Conservation (phyloP, 495 filamentous ascomycete species). For the Penicillium crystallinum region DNA sequence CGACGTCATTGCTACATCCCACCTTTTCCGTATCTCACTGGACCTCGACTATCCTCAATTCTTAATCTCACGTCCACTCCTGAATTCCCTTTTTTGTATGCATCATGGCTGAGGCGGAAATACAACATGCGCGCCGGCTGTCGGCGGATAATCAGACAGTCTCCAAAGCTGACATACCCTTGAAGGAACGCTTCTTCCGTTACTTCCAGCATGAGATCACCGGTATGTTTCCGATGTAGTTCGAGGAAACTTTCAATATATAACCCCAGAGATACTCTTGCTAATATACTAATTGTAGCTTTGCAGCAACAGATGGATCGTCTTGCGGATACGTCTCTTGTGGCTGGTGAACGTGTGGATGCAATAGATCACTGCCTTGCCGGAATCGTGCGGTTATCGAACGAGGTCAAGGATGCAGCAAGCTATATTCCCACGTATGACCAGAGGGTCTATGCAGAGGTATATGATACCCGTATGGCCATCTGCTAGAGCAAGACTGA, state of each 20-base stretch:
- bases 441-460: conserved; percentile 67
- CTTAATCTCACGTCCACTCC: not conserved
- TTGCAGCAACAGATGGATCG: conserved; percentile 58
- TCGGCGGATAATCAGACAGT: conserved; percentile 41
- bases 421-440: conserved; percentile 71
- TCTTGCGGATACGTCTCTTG: conserved; percentile 45
- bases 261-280: not conserved
- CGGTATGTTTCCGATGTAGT: conserved; percentile 39
- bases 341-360: conserved; percentile 55
- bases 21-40: not conserved
- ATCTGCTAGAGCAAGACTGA: not conserved
- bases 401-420: conserved; percentile 63
- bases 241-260: too few relatives aligned
- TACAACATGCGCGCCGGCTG: conserved; percentile 29
- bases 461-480: conserved; percentile 22
- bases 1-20: conserved; percentile 27
- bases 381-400: conserved; percentile 60
- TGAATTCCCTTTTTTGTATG: not conserved
- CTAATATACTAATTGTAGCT: conserved; percentile 29
- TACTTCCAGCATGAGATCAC: conserved; percentile 71
- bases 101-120: conserved; percentile 31
- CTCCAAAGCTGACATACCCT: conserved; percentile 37
- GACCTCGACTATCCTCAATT: not conserved
- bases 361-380: conserved; percentile 64
- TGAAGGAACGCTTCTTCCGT: conserved; percentile 73